Evolutionary conservation across 345 rosid species (phyloP).

Genomic region (Pelargonium nanum): DNA sequence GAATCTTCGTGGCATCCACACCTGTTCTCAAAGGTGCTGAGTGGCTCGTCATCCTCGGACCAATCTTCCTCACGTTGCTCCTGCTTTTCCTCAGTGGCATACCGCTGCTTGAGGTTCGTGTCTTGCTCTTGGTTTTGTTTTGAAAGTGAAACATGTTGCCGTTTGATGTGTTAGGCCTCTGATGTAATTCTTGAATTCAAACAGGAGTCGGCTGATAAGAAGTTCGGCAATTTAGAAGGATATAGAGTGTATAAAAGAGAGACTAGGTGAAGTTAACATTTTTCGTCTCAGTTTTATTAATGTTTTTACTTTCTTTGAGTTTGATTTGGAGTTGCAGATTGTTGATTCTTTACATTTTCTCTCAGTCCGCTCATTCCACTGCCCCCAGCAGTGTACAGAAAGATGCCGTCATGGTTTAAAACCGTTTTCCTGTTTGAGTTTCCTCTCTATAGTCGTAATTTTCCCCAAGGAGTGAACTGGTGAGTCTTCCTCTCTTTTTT

Average conservation of each 20-base stretch:
- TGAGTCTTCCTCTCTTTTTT: slow-evolving; percentile 23
- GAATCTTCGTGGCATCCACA: slow-evolving; percentile 59
- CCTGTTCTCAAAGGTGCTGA: slow-evolving; percentile 67
- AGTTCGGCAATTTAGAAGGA: slow-evolving; percentile 49
- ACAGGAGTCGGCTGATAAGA: slow-evolving; percentile 82
- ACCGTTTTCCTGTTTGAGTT: slow-evolving; percentile 53
- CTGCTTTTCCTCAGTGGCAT: slow-evolving; percentile 86
- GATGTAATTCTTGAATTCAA: slow-evolving; percentile 2
- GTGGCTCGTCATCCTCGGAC: slow-evolving; percentile 80
- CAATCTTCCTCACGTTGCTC: slow-evolving; percentile 66
- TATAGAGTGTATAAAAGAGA: slow-evolving; percentile 61
- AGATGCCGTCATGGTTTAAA: slow-evolving; percentile 71
- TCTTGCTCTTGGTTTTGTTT: slow-evolving; percentile 2
- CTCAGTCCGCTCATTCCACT: slow-evolving; percentile 81
- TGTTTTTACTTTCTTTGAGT: background rate
- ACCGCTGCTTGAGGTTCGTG: slow-evolving; percentile 82
- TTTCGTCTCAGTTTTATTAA: background rate
- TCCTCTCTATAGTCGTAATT: slow-evolving; percentile 62
- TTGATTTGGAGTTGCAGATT: background rate
- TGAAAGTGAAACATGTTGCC: background rate
- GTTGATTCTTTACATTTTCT: slow-evolving; percentile 1
- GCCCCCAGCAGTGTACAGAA: slow-evolving; percentile 49
- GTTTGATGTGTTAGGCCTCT: background rate
- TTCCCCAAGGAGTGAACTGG: slow-evolving; percentile 55
- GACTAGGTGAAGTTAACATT: slow-evolving; percentile 42